A percentile compares a stretch with the other conserved stretches of the same genome.
These are phyloP conservation scores for Lactuca saligna DNA, from an alignment of 129 eudicot species.

Conservation along the genomic window DNA sequence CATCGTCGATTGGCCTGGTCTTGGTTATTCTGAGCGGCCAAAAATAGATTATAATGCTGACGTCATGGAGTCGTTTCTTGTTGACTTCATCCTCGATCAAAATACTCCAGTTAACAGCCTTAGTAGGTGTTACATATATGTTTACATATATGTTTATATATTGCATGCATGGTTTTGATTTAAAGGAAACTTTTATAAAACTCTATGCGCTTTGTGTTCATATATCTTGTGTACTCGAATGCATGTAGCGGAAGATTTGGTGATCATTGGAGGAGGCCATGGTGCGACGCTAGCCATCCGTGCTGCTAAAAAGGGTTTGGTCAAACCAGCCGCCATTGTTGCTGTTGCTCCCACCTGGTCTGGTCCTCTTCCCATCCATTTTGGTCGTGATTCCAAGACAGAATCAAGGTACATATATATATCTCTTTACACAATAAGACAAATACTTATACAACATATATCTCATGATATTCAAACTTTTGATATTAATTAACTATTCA, in stretches of 20 bases:
- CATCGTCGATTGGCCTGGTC: slow-evolving; percentile 93
- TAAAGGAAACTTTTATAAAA: neutral
- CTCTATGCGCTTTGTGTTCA: neutral
- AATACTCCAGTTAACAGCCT: slow-evolving; percentile 37
- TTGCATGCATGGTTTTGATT: neutral
- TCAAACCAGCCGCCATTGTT: slow-evolving; percentile 79
- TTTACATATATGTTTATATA: neutral
- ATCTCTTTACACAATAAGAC: neutral
- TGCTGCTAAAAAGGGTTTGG: slow-evolving; percentile 82
- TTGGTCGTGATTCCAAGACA: slow-evolving; percentile 80
- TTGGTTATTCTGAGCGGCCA: slow-evolving; percentile 89
- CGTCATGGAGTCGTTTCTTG: slow-evolving; percentile 88
- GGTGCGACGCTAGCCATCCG: slow-evolving; percentile 90
- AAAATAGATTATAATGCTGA: slow-evolving; percentile 81
- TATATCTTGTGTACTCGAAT: slow-evolving; percentile 7
- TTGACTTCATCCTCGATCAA: slow-evolving; percentile 64
- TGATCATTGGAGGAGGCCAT: slow-evolving; percentile 92
- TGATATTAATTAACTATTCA: neutral
- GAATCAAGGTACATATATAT: slow-evolving; percentile 68
- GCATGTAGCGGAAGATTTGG: slow-evolving; percentile 52
- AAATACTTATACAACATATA: neutral
- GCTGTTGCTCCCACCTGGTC: slow-evolving; percentile 99
- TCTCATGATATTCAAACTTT: neutral
- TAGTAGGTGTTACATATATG: slow-evolving; percentile 25
- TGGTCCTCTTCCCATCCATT: slow-evolving; percentile 96